Percentiles rank a stretch among this genome's conserved stretches.
These are phyloP conservation scores for Hypoxylon sp. DNA, from an alignment of 2,329 filamentous ascomycete genomes.

Conservation along the genomic window DNA sequence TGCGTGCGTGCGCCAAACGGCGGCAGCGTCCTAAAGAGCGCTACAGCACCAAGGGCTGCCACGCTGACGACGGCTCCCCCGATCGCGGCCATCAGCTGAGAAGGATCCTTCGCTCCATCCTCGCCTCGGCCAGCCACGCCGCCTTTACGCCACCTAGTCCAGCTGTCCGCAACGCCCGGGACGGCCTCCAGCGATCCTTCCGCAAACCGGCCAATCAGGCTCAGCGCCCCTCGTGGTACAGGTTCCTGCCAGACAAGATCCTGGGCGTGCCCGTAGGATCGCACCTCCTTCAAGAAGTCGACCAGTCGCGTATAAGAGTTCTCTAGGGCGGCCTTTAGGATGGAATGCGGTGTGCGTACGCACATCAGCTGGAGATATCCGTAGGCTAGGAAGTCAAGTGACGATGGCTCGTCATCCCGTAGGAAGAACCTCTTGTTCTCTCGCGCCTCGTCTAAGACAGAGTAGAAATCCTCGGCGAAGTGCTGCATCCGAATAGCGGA, in stretches of 20 bases:
- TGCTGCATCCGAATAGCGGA: conserved; percentile 79
- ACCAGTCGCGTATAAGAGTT: conserved; percentile 39
- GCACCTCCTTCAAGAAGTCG: conserved; percentile 34
- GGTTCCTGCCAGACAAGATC: conserved; percentile 37
- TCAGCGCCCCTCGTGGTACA: conserved; percentile 22
- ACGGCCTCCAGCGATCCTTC: conserved; percentile 46
- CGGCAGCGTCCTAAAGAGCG: conserved; percentile 52
- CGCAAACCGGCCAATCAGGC: conserved; percentile 40
- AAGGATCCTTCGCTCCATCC: conserved; percentile 37
- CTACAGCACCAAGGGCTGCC: conserved; percentile 48
- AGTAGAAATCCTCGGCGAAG: conserved; percentile 74
- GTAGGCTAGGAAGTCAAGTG: conserved; percentile 80
- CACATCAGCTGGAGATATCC: conserved; percentile 82
- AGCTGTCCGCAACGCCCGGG: conserved; percentile 45
- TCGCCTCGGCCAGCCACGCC: conserved; percentile 34
- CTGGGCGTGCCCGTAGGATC: conserved; percentile 8
- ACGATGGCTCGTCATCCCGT: conserved; percentile 54
- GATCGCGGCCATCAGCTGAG: conserved; percentile 47
- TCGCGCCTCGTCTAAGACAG: conserved; percentile 71
- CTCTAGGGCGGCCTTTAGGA: conserved; percentile 46
- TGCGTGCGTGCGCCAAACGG: conserved; percentile 57
- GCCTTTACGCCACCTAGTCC: conserved; percentile 48
- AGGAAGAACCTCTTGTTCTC: conserved; percentile 65
- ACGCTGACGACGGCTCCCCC: conserved; percentile 48
- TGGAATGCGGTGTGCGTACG: conserved; percentile 56